Conservation (phyloP, 176 grass and related monocot genomes). For the Urochloa ruziziensis region DNA sequence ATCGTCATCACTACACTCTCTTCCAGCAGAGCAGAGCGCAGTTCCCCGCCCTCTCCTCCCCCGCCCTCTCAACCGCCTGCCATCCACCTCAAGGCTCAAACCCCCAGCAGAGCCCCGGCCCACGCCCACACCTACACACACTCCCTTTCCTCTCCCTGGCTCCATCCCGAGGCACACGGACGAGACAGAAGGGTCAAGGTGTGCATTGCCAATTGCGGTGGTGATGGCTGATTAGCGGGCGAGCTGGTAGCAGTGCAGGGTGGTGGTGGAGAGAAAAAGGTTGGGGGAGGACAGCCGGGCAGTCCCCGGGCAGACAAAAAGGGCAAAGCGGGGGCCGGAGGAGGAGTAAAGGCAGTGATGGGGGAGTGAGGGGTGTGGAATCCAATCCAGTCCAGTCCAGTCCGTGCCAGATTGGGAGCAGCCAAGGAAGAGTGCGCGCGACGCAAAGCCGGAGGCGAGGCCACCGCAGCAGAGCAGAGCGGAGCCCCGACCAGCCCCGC, state of each 20-base stretch:
- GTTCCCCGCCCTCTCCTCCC: background rate
- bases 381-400: conserved; percentile 1
- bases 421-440: conserved; percentile 6
- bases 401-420: conserved; percentile 12
- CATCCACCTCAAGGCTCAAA: background rate
- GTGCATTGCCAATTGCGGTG: background rate
- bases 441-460: conserved; percentile 11
- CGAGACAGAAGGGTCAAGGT: background rate
- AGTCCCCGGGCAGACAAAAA: background rate
- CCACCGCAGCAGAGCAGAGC: background rate
- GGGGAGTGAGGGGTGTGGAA: background rate
- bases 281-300: background rate
- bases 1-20: background rate
- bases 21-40: background rate
- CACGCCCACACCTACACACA: background rate
- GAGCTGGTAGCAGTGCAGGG: background rate
- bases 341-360: conserved; percentile 13
- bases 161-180: background rate
- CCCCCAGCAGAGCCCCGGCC: background rate
- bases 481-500: background rate
- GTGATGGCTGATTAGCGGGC: background rate
- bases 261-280: background rate
- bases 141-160: background rate
- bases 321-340: background rate
- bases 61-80: background rate